A percentile compares a stretch with the other conserved stretches of the same genome.
Conservation (phyloP, 192 early-diverging fungal genomes). For the Lunasporangiospora selenospora region DNA sequence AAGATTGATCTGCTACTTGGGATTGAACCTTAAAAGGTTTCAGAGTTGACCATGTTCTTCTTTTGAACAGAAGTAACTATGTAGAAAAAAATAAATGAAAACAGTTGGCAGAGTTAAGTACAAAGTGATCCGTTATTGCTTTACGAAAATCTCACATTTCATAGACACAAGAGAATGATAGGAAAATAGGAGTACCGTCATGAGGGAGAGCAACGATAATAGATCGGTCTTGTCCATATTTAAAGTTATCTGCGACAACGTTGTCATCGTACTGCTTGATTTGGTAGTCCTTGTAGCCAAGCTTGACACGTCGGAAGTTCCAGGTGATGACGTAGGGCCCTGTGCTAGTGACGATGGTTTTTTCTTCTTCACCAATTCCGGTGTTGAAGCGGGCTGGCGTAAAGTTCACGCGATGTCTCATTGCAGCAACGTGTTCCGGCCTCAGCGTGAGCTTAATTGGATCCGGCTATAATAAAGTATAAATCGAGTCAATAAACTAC, state of each 20-base stretch:
- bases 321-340: conserved; percentile 87
- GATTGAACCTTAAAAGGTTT: no score
- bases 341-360: conserved; percentile 83
- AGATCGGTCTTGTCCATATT: conserved; percentile 71
- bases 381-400: conserved; percentile 88
- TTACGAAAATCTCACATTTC: no score
- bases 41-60: conserved; percentile 16
- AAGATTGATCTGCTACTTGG: no score
- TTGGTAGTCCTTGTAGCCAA: conserved; percentile 76
- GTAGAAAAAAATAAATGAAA: neutral
- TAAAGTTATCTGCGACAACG: conserved; percentile 88
- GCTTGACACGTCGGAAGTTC: conserved; percentile 79
- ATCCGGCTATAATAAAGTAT: conserved; percentile 13
- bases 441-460: conserved; percentile 76
- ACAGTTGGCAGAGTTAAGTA: no score
- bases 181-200: conserved; percentile 2
- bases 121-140: neutral
- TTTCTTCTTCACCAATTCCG: conserved; percentile 65
- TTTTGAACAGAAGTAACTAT: conserved; percentile 23
- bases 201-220: conserved; percentile 76
- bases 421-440: conserved; percentile 84
- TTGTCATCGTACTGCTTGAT: conserved; percentile 81
- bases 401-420: conserved; percentile 66
- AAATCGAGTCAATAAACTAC: neutral
- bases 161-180: no score